Evolutionary conservation across 2,329 filamentous ascomycete species (phyloP).

Genomic region (Ophiostoma novo-ulmi): DNA sequence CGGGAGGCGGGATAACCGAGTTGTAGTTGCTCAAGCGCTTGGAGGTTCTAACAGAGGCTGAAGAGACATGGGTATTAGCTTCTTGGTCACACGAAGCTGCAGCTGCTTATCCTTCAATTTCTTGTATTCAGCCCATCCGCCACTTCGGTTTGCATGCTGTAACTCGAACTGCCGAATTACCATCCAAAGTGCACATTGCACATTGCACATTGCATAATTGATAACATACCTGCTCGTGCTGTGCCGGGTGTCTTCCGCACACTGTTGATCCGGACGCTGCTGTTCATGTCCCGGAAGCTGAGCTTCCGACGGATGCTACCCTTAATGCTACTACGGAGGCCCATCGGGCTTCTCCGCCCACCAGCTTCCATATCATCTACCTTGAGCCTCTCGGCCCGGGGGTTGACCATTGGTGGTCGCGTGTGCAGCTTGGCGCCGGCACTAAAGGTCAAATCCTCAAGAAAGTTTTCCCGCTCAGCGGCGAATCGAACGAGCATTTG

Average conservation of each 20-base stretch:
- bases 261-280: constrained; percentile 35
- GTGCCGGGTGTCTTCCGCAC: constrained; percentile 78
- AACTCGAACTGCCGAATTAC: background rate
- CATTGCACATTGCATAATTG: background rate
- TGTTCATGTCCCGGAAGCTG: constrained; percentile 92
- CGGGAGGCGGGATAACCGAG: constrained; percentile 89
- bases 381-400: constrained; percentile 75
- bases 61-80: constrained; percentile 26
- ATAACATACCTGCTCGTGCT: constrained; percentile 67
- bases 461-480: constrained; percentile 85
- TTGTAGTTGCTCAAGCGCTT: constrained; percentile 95
- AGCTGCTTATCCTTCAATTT: background rate
- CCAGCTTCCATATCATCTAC: constrained; percentile 58
- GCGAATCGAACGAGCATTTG: constrained; percentile 90
- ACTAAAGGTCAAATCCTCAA: constrained; percentile 85
- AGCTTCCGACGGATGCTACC: constrained; percentile 89
- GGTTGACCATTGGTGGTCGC: constrained; percentile 67
- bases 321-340: constrained; percentile 54
- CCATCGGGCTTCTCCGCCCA: constrained; percentile 51
- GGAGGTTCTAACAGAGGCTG: constrained; percentile 66
- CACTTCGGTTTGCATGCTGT: background rate
- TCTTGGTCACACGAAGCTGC: constrained; percentile 17
- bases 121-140: constrained; percentile 2
- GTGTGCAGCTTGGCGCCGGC: constrained; percentile 72
- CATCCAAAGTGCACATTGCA: background rate